Evolutionary conservation across 805 yeast genomes (phyloP).

Genomic region (Zygoascus bituminiphila): DNA sequence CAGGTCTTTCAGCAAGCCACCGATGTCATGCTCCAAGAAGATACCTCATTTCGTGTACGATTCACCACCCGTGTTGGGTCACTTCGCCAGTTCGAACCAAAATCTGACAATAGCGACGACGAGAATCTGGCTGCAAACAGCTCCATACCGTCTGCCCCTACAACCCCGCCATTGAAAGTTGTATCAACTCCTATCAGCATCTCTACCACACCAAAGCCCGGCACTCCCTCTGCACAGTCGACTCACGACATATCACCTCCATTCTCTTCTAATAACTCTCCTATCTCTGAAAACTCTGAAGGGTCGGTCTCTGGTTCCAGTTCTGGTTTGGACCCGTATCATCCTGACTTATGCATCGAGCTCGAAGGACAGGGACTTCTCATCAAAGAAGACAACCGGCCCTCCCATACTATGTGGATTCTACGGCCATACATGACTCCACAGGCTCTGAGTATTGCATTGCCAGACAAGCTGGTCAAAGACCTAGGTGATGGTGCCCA

Average conservation of each 20-base stretch:
- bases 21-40: conserved; percentile 61
- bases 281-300: background rate
- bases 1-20: conserved; percentile 63
- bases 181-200: too few species aligned
- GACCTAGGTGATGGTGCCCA: conserved; percentile 85
- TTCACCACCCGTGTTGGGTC: conserved; percentile 41
- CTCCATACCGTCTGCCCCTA: background rate
- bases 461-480: conserved; percentile 63
- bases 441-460: conserved; percentile 51
- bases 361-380: conserved; percentile 92
- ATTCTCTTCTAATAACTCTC: background rate
- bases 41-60: conserved; percentile 67
- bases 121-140: background rate
- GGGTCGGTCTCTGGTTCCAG: background rate
- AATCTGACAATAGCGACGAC: background rate
- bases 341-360: conserved; percentile 32
- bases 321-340: background rate
- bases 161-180: too few species aligned
- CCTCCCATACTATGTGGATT: conserved; percentile 89
- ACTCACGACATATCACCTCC: background rate
- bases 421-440: conserved; percentile 67
- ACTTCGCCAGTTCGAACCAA: background rate
- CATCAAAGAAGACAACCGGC: conserved; percentile 54
- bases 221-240: background rate
- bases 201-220: background rate